Conservation (phyloP, 352 stramenopile species). For the Phytophthora kernoviae region DNA sequence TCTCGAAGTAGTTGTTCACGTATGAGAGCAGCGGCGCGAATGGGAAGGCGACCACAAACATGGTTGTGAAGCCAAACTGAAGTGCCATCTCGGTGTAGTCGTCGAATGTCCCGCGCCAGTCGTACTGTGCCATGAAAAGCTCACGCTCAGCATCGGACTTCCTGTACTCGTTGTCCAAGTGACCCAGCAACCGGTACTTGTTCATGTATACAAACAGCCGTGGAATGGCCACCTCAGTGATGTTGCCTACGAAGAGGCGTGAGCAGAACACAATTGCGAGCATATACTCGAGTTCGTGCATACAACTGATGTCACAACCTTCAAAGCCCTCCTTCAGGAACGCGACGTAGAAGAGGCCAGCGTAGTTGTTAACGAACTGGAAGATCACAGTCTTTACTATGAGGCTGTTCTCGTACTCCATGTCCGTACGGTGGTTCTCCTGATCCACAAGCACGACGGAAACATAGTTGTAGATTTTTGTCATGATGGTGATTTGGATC, state of each 20-base stretch:
- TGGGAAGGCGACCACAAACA: slow-evolving; percentile 94
- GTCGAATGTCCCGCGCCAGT: slow-evolving; percentile 88
- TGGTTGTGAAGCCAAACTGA: slow-evolving; percentile 88
- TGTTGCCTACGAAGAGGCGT: slow-evolving; percentile 79
- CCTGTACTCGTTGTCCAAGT: slow-evolving; percentile 45
- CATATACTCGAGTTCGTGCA: slow-evolving; percentile 90
- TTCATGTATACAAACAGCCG: slow-evolving; percentile 77
- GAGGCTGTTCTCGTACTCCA: slow-evolving; percentile 91
- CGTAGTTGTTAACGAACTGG: slow-evolving; percentile 96
- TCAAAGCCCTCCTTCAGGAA: slow-evolving; percentile 90
- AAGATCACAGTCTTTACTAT: slow-evolving; percentile 96
- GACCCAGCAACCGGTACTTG: slow-evolving; percentile 66
- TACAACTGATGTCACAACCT: slow-evolving; percentile 76
- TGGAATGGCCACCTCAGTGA: slow-evolving; percentile 78
- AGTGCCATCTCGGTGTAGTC: slow-evolving; percentile 95
- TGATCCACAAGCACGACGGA: slow-evolving; percentile 90
- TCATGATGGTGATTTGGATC: slow-evolving; percentile 90
- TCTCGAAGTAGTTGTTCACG: slow-evolving; percentile 93
- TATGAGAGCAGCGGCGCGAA: slow-evolving; percentile 92
- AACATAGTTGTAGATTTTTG: slow-evolving; percentile 91
- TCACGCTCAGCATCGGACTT: slow-evolving; percentile 69
- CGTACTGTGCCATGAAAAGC: slow-evolving; percentile 83
- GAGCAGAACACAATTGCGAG: slow-evolving; percentile 93
- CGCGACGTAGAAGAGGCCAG: slow-evolving; percentile 94
- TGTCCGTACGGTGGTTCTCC: slow-evolving; percentile 93